Evolutionary conservation across 192 early-diverging fungal genomes (phyloP).

Genomic region (Funneliformis geosporum): DNA sequence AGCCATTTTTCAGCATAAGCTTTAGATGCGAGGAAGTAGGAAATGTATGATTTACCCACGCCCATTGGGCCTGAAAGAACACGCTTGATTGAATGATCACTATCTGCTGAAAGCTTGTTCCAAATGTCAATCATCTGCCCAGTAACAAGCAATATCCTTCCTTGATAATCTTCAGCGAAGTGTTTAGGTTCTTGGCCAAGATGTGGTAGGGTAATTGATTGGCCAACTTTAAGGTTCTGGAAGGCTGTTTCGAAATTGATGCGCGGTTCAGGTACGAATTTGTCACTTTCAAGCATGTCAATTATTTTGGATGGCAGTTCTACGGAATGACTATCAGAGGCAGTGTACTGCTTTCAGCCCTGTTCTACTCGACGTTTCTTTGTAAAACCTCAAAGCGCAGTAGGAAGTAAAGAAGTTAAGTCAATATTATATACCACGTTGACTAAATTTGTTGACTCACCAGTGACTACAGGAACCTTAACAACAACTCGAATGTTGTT

Average conservation of each 20-base stretch:
- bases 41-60: background rate
- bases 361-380: slow-evolving; percentile 18
- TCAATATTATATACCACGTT: background rate
- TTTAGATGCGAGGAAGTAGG: slow-evolving; percentile 34
- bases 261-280: slow-evolving; percentile 8
- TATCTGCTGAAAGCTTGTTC: background rate
- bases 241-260: background rate
- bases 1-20: slow-evolving; percentile 37
- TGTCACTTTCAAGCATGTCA: background rate
- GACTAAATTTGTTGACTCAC: too few species aligned
- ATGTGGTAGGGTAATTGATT: slow-evolving; percentile 14
- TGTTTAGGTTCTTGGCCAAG: slow-evolving; percentile 26
- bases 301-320: slow-evolving; percentile 20
- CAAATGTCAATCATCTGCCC: background rate
- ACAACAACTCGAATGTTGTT: too few species aligned
- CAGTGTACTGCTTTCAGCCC: slow-evolving; percentile 13
- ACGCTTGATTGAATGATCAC: background rate
- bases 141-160: background rate
- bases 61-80: background rate
- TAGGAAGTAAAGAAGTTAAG: slow-evolving; percentile 18
- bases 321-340: slow-evolving; percentile 18
- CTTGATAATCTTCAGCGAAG: slow-evolving; percentile 18
- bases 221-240: background rate
- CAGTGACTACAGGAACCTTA: too few species aligned
- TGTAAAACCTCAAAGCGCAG: slow-evolving; percentile 2